Evolutionary conservation across 2,329 filamentous ascomycete genomes (phyloP), one percentile per base, ranked within the genome.

Genomic region (Blastomyces percursus): DNA sequence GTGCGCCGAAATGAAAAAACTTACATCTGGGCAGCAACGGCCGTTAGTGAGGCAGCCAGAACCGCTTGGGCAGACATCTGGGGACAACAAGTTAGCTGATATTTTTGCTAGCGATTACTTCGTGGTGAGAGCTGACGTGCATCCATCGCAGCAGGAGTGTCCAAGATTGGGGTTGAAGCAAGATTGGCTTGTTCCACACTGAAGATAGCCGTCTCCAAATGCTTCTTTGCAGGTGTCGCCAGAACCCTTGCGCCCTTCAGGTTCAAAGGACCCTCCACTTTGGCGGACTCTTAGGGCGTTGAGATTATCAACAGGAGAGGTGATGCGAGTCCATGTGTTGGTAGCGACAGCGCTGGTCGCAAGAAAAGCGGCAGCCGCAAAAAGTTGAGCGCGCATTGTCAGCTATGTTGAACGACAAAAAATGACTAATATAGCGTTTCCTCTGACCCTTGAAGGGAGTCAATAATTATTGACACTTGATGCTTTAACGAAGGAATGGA

Each of bases 91-190:
- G 59, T 61, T 48, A 61, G 50, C n/a, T 21, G 46, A 59, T 59
- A 51, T 51, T 27, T 24, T 51, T 11, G 30, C 9, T 30, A 3
- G 38, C 38, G 24, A 27, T 56, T 56, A 14, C 6, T 19, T 40
- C 32, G n/a, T 16, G 21, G 19, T 62, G n/a, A 52, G 40, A 30
- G 50, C 16, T 30, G 11, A 64, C 67, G 60, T 65, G 67, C 67
- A 69, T 62, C 61, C 65, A 24, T 60, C 59, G 62, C 68, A 69
- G 63, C 68, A 70, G 38, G 64, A 60, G 24, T 70, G 66, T 16
- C 67, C 67, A 35, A 61, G 64, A 44, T 32, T 60, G 52, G 65
- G 60, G 54, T 63, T 67, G 60, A 66, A 67, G 57, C 66, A 67
- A 42, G 60, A 27, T 16, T 61, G 56, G 57, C 63, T 61, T 35